Conservation (phyloP, 495 filamentous ascomycete species). For the Penicillium coprophilum region DNA sequence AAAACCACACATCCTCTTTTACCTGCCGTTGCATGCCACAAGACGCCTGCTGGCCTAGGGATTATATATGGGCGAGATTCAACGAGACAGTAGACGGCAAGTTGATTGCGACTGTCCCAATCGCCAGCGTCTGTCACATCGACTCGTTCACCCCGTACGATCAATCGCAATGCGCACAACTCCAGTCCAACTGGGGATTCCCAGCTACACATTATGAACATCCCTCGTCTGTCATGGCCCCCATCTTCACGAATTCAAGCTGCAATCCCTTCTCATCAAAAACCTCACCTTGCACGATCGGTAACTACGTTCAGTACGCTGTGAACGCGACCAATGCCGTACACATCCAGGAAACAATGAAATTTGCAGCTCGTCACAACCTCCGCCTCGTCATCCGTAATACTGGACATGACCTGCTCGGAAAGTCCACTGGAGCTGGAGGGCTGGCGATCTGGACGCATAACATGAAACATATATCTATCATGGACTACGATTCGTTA, state of each 20-base stretch:
- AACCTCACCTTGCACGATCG: neutral
- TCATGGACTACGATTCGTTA: neutral
- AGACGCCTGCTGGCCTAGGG: neutral
- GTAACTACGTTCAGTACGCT: neutral
- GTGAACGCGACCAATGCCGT: neutral
- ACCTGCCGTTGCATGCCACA: constrained; percentile 3
- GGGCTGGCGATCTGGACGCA: constrained; percentile 5
- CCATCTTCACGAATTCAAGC: neutral
- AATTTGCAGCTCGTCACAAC: neutral
- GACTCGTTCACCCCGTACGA: neutral
- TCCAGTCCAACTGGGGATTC: neutral
- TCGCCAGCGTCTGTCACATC: constrained; percentile 1
- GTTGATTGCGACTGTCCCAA: neutral
- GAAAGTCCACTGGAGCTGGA: constrained; percentile 5
- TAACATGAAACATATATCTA: constrained; percentile 1
- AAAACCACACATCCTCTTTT: neutral
- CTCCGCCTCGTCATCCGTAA: constrained; percentile 5
- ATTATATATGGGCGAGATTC: neutral
- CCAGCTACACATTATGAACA: constrained; percentile 2
- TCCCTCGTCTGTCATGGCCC: constrained; percentile 1
- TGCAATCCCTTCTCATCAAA: neutral
- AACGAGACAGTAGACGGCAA: neutral
- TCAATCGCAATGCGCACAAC: neutral
- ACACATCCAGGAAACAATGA: neutral
- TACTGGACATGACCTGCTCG: constrained; percentile 3